Conservation (phyloP, 1,284 basidiomycete genomes). For the Exobasidium rhododendri region DNA sequence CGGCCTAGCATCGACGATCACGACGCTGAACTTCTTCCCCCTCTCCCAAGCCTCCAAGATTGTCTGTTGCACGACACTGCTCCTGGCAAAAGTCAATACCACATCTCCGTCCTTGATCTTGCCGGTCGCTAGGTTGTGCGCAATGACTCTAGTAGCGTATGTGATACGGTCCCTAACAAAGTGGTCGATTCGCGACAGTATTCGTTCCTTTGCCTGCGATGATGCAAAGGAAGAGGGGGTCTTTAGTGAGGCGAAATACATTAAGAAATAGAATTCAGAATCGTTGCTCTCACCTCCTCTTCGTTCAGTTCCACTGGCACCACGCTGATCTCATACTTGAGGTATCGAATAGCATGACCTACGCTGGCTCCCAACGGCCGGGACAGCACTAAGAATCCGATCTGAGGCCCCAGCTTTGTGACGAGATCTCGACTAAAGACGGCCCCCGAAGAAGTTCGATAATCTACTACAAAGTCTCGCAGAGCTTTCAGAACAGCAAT, state of each 20-base stretch:
- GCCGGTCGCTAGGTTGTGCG: conserved; percentile 72
- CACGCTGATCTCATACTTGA: conserved; percentile 92
- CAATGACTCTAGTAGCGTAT: conserved; percentile 88
- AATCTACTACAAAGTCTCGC: conserved; percentile 50
- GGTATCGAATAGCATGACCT: conserved; percentile 87
- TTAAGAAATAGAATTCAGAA: not conserved
- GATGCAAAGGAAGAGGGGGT: conserved; percentile 8
- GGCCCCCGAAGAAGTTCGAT: conserved; percentile 48
- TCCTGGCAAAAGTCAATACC: conserved; percentile 89
- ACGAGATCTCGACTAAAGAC: conserved; percentile 49
- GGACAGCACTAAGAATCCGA: conserved; percentile 78
- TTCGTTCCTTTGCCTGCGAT: conserved; percentile 77
- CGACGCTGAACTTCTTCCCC: conserved; percentile 75
- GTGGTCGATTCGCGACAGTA: conserved; percentile 82
- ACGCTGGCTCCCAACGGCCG: conserved; percentile 91
- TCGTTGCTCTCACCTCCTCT: conserved; percentile 70
- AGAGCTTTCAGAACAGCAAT: conserved; percentile 48
- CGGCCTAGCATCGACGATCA: conserved; percentile 91
- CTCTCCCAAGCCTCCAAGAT: conserved; percentile 68
- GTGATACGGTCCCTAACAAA: conserved; percentile 93
- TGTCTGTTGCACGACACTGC: conserved; percentile 88
- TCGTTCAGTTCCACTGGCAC: conserved; percentile 87
- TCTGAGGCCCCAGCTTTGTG: conserved; percentile 63
- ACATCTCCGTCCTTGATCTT: conserved; percentile 94
- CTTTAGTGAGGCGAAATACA: not conserved